These are phyloP conservation scores for Vitis hybrid DNA, from an alignment of 177 flowering plant species.

Conservation along the genomic window DNA sequence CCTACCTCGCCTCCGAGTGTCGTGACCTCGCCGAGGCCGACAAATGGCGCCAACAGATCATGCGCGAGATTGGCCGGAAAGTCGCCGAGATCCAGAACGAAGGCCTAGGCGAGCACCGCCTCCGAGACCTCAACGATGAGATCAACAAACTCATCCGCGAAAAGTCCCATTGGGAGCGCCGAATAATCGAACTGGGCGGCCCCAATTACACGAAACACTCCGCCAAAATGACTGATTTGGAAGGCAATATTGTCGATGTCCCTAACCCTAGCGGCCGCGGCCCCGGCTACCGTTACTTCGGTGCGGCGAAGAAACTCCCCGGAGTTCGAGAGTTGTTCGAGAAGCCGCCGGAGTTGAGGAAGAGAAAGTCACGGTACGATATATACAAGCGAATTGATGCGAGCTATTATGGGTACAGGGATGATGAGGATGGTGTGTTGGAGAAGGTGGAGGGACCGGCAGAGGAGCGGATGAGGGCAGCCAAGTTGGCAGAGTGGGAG, in stretches of 20 bases:
- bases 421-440: constrained; percentile 88
- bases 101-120: constrained; percentile 86
- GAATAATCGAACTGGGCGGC: constrained; percentile 88
- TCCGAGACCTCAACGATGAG: constrained; percentile 91
- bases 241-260: constrained; percentile 90
- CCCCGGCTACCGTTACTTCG: constrained; percentile 88
- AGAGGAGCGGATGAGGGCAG: constrained; percentile 62
- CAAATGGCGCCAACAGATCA: constrained; percentile 94
- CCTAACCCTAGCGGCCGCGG: constrained; percentile 95
- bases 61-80: constrained; percentile 91
- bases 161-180: constrained; percentile 83
- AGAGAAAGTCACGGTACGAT: constrained; percentile 80
- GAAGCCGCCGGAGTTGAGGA: constrained; percentile 86
- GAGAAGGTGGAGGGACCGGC: constrained; percentile 70
- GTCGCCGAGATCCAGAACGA: constrained; percentile 94
- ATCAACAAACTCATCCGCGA: constrained; percentile 88
- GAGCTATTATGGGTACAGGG: constrained; percentile 89
- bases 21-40: constrained; percentile 94
- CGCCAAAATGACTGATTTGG: constrained; percentile 90
- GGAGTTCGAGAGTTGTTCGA: constrained; percentile 88
- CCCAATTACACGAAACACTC: constrained; percentile 62
- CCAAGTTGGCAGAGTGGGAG: constrained; percentile 67
- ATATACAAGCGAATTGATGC: constrained; percentile 91
- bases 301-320: constrained; percentile 91
- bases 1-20: constrained; percentile 91